Evolutionary conservation across 495 filamentous ascomycete species (phyloP), one percentile per base, ranked within the genome.

Genomic region (Aspergillus ellipticus): DNA sequence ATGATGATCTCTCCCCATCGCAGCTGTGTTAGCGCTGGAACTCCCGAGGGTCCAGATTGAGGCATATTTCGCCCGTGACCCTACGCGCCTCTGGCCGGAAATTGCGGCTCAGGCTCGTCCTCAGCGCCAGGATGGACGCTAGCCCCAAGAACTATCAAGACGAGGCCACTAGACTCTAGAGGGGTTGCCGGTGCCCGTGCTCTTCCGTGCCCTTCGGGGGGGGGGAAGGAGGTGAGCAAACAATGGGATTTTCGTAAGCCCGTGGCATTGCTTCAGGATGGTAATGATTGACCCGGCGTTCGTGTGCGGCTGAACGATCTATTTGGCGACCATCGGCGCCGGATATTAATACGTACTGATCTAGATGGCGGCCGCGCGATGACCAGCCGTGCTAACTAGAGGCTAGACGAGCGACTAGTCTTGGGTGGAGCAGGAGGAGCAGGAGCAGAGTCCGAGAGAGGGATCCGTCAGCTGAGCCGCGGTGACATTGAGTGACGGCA

Each of bases 381-480:
- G 22, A 13, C 16, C 20, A 48, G 45, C 45, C 45, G 45, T 48
- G 45, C 24, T n/a, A n/a, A n/a, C n/a, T n/a, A n/a, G n/a, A n/a
- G n/a, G n/a, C n/a, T 16, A 29, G 45, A 13, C 13, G 20, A 7
- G 28, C 45, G 29, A 48, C 22, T 48, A 22, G 5, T 58, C 51
- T 6, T 48, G n/a, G 45, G 45, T 48, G 45, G 45, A n/a, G n/a
- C n/a, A n/a, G n/a, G n/a, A n/a, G n/a, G n/a, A n/a, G n/a, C n/a
- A n/a, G 8, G 42, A 19, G 7, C 10, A 45, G 10, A 3, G 7
- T 28, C 24, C 24, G 16, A 22, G 15, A 21, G 21, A 21, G 20
- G 29, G 47, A 55, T 55, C 52, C 50, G 28, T 42, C 26, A 46
- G 13, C 51, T 43, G 49, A 53, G 55, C 42, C 49, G 57, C 52